Evolutionary conservation across 345 rosid genomes (phyloP), one percentile per base, ranked within the genome.

Genomic region (Citrus hindsii): DNA sequence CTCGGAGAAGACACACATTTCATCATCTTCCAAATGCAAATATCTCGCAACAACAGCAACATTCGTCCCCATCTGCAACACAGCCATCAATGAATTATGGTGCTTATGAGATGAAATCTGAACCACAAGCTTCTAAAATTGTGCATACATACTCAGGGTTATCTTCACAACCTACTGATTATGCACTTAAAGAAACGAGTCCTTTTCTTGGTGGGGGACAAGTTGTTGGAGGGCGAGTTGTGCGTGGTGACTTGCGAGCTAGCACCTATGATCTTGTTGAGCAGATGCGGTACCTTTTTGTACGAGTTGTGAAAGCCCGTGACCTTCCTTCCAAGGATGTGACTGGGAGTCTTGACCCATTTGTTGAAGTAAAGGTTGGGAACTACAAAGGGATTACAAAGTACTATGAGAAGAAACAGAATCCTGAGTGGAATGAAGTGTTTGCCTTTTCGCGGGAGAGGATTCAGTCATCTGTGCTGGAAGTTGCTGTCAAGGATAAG

Each of bases 291-390:
- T 94, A 87, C 80, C 99, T 97, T 30, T 97, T 85, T 69, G 88
- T 94, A 48, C 90, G 92, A 73, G 91, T 97, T 21, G 93, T 97
- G 53, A 93, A 91, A 85, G 99, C 99, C 74, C 91, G 88, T 38
- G 89, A 94, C 71, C 92, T 97, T 75, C 98, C 92, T 24, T 70
- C 69, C 1, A 97, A 84, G 86, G 98, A 92, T 79, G 70, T 81
- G 38, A 90, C 98, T 0, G 98, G 99, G 40, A 90, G 98, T 76
- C 84, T 92, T 64, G 99, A 97, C 65, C 99, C 99, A 1, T 97
- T 75, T 78, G 86, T 90, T 30, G 90, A 92, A 79, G 93, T 97
- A 73, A 97, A 80, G 85, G 81, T 93, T n/a, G 99, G 99, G 59
- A 97, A 97, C 86, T 94, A 88, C 74, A 94, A 85, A 51, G 98